phyloP scores from a whole-genome alignment of 1,284 basidiomycete species.

The Filobasidium uniguttulatum region DNA sequence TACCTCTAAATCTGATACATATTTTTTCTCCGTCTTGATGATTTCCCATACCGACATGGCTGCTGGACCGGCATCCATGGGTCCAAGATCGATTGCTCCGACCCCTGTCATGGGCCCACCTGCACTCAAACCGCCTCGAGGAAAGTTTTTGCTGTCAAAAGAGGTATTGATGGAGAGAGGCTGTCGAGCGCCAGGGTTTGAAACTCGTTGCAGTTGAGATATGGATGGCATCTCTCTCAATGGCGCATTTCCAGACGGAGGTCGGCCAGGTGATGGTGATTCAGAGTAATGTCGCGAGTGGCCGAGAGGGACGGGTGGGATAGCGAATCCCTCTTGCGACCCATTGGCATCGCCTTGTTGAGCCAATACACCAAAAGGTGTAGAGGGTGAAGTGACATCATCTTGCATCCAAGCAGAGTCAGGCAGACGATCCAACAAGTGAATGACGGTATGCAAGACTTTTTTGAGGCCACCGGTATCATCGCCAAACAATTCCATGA shows the following conservation, averaged over 20 bases:
- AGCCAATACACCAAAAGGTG: constrained; percentile 44
- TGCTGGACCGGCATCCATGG: constrained; percentile 11
- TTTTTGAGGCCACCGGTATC: constrained; percentile 91
- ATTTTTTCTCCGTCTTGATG: constrained; percentile 89
- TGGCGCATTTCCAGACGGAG: not conserved
- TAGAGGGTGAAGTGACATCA: constrained; percentile 41
- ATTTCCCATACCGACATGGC: constrained; percentile 46
- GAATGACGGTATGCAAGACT: constrained; percentile 80
- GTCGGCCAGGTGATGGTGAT: not conserved
- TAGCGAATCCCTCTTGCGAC: constrained; percentile 6
- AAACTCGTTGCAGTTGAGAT: not conserved
- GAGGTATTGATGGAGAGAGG: constrained; percentile 38
- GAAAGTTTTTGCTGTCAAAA: constrained; percentile 35
- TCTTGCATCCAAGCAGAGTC: constrained; percentile 53
- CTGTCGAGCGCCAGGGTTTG: not conserved
- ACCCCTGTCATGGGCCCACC: constrained; percentile 44
- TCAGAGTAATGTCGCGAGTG: not conserved
- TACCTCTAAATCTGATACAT: constrained; percentile 93
- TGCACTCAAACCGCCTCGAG: constrained; percentile 21
- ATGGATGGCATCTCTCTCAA: not conserved
- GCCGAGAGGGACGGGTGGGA: not conserved
- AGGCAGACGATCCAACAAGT: constrained; percentile 70
- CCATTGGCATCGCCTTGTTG: not conserved
- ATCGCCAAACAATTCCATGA: constrained; percentile 66
- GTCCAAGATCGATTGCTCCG: constrained; percentile 45